Evolutionary conservation across 106 monocot species (phyloP), one percentile per base, ranked within the genome.

Genomic region (Chionographis japonica): DNA sequence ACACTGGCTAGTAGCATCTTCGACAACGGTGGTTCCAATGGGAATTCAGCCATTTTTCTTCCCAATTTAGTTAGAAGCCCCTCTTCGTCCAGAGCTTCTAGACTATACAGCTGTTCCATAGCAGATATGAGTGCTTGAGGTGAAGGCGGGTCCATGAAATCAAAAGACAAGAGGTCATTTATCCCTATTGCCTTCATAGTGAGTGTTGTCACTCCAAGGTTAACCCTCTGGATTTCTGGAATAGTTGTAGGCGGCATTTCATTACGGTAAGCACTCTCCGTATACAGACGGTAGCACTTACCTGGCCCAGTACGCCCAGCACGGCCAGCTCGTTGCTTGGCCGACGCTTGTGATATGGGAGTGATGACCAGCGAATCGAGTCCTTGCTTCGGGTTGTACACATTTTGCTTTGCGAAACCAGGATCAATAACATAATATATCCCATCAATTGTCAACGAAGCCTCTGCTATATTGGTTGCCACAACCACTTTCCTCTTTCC

Each of bases 271-370:
- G 95, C 91, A 84, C 91, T 95, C 67, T 94, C 94, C 14, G 94
- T 95, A 50, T 95, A 91, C 50, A 95, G 85, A 56, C 95, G 83
- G 70, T 91, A 95, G 63, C 95, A 95, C 61, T 95, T 95, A 51
- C 95, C 95, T 3, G 95, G 95, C 8, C 95, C 95, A 67, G 95
- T 95, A 77, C 95, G 91, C 11, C 95, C 95, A 59, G 95, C 95
- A 65, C 94, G 88, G 1, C 95, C 91, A 46, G 95, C 95, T 71
- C 95, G 72, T 62, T 95, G 95, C 83, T 95, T 95, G 15, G 95
- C 95, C 41, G 95, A 95, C 63, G 95, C 95, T 75, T 95, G 95
- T 12, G 95, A 95, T 60, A 95, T 95, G 2, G 91, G 95, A 65
- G 95, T 91, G 35, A 95, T 95, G 63, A 95, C 79, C 35, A 95